phyloP scores from a whole-genome alignment of 1,284 basidiomycete genomes.

The Puccinia novopanici region DNA sequence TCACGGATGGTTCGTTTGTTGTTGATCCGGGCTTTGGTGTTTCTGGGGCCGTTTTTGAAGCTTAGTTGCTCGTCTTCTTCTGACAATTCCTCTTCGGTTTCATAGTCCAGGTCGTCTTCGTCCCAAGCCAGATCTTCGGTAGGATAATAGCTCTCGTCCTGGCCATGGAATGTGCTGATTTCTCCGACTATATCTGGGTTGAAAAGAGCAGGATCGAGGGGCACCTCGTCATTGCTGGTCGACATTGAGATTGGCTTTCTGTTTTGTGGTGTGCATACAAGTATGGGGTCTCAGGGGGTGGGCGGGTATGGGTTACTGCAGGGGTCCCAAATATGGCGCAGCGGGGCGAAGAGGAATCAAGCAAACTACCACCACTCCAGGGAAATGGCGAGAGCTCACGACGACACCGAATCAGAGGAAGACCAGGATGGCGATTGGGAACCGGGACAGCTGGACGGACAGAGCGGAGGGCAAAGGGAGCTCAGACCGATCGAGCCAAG shows the following conservation, averaged over 20 bases:
- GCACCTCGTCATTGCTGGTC: not conserved
- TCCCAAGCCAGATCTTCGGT: slow-evolving; percentile 29
- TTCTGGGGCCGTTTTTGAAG: not conserved
- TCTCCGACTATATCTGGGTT: slow-evolving; percentile 43
- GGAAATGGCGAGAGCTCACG: slow-evolving; percentile 11
- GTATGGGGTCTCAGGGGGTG: not conserved
- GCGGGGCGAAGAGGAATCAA: not conserved
- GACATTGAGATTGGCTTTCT: not conserved
- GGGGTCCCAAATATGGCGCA: not conserved
- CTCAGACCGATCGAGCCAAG: no score
- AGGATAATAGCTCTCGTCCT: not conserved
- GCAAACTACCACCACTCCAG: not conserved
- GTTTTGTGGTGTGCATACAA: not conserved
- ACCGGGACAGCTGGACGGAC: not conserved
- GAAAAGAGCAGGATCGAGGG: slow-evolving; percentile 40
- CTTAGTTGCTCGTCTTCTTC: slow-evolving; percentile 16
- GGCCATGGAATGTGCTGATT: not conserved
- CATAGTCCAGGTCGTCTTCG: slow-evolving; percentile 20
- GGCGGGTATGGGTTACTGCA: not conserved
- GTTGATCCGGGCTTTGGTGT: not conserved
- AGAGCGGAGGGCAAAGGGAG: slow-evolving; percentile 5
- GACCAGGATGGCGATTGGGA: slow-evolving; percentile 20
- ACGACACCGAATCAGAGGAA: slow-evolving; percentile 32
- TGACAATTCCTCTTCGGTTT: slow-evolving; percentile 29
- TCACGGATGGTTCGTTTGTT: slow-evolving; percentile 19